Conservation (phyloP, 1,284 basidiomycete genomes). For the Apiotrichum domesticum region DNA sequence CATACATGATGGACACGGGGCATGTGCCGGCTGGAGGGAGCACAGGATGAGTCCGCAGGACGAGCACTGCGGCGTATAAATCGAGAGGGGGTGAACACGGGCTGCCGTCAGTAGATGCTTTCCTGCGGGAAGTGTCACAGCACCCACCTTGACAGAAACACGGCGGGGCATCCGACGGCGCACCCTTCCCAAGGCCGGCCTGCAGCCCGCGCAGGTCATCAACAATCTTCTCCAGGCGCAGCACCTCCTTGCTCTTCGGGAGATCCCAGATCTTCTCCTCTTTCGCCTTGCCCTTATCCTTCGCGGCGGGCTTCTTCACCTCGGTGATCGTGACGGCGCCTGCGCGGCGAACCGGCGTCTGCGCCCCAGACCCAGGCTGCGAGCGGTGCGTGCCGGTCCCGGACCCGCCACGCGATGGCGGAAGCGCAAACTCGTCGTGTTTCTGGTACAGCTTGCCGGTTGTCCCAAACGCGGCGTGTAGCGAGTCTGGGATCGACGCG, state of each 20-base stretch:
- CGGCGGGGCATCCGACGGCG: slow-evolving; percentile 13
- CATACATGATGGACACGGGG: slow-evolving; percentile 47
- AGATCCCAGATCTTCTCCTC: slow-evolving; percentile 40
- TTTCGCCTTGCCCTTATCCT: slow-evolving; percentile 14
- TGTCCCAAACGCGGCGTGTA: slow-evolving; percentile 28
- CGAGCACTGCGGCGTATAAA: slow-evolving; percentile 44
- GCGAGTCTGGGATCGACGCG: slow-evolving; percentile 12
- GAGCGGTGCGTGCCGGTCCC: slow-evolving; percentile 2
- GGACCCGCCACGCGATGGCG: slow-evolving; percentile 4
- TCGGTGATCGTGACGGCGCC: slow-evolving; percentile 30
- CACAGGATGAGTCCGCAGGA: slow-evolving; percentile 46
- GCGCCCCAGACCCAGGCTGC: slow-evolving; percentile 6
- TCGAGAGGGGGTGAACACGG: slow-evolving; percentile 43
- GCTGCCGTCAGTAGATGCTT: slow-evolving; percentile 24
- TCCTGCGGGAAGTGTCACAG: no score
- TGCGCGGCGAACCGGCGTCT: slow-evolving; percentile 3
- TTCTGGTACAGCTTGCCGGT: slow-evolving; percentile 38
- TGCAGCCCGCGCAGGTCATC: slow-evolving; percentile 27
- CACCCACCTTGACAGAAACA: slow-evolving; percentile 49
- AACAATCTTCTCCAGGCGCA: slow-evolving; percentile 36
- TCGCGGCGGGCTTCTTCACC: slow-evolving; percentile 1
- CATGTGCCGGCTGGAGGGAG: slow-evolving; percentile 38
- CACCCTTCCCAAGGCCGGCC: slow-evolving; percentile 25
- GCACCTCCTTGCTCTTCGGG: slow-evolving; percentile 34
- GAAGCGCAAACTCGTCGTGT: slow-evolving; percentile 7